phyloP scores from a whole-genome alignment of 352 stramenopile species.

The Phytophthora ramorum region DNA sequence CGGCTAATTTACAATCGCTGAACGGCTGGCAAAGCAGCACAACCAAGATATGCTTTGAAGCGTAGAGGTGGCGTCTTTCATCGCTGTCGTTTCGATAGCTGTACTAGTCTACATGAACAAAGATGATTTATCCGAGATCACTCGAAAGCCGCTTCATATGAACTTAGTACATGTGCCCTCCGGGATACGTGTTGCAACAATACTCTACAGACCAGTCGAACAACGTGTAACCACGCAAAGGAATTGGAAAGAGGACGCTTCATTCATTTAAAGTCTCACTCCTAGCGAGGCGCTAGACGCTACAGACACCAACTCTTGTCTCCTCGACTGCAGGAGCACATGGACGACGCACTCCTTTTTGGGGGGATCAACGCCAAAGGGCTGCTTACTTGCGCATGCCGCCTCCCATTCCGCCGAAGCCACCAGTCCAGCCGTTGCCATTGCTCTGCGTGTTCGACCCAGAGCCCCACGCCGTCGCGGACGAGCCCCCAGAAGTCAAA shows the following conservation, averaged over 20 bases:
- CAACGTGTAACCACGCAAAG: too few species aligned
- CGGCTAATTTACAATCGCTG: too few species aligned
- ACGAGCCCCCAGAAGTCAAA: conserved; percentile 11
- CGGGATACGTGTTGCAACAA: too few species aligned
- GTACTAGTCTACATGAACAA: too few species aligned
- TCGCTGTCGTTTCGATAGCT: not conserved
- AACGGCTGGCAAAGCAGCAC: too few species aligned
- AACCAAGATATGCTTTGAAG: not conserved
- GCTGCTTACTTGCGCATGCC: conserved; percentile 17
- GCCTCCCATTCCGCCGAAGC: conserved; percentile 32
- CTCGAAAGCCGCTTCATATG: too few species aligned
- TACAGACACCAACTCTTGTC: not conserved
- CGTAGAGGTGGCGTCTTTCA: not conserved
- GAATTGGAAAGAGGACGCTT: not conserved
- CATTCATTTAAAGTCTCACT: not conserved
- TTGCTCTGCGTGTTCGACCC: conserved; percentile 18
- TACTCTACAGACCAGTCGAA: too few species aligned
- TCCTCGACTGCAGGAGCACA: not conserved
- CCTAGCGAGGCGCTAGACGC: not conserved
- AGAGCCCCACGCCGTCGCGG: conserved; percentile 1
- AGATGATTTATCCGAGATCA: too few species aligned
- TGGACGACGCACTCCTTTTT: not conserved
- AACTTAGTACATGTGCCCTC: too few species aligned
- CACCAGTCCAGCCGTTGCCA: conserved; percentile 32
- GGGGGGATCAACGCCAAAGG: not conserved